Conservation (phyloP, 139 green algal genomes). For the Raphidocelis subcapitata region DNA sequence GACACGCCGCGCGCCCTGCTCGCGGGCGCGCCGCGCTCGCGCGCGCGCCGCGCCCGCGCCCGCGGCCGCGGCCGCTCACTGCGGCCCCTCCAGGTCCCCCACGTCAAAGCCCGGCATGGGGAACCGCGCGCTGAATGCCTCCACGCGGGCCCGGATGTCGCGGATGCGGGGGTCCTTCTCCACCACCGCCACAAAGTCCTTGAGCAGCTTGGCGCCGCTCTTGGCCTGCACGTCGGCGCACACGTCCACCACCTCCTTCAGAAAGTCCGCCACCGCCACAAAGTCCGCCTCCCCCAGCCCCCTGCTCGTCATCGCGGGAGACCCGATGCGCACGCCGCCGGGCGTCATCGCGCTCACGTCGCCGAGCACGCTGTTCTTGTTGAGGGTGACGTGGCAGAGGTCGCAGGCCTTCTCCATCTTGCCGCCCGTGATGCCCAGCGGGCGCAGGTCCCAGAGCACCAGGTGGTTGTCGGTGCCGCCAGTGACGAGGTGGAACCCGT, state of each 20-base stretch:
- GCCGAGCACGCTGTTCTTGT: constrained; percentile 97
- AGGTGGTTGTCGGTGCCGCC: constrained; percentile 96
- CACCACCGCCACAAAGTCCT: constrained; percentile 71
- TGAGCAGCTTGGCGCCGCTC: constrained; percentile 79
- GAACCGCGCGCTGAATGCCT: constrained; percentile 48
- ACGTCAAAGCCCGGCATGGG: constrained; percentile 65
- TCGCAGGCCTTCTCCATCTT: constrained; percentile 88
- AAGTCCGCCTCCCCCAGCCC: constrained; percentile 92
- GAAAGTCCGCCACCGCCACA: constrained; percentile 52
- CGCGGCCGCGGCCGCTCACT: too few species aligned
- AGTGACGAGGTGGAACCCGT: constrained; percentile 83
- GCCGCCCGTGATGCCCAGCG: constrained; percentile 73
- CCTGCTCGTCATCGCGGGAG: constrained; percentile 93
- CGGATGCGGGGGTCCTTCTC: constrained; percentile 38
- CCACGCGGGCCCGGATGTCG: constrained; percentile 42
- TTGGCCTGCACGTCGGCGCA: too few species aligned
- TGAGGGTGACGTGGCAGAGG: constrained; percentile 95
- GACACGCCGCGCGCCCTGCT: too few species aligned
- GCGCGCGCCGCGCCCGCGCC: too few species aligned
- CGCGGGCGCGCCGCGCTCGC: too few species aligned
- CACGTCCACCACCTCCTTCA: constrained; percentile 77
- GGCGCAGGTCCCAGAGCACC: constrained; percentile 88
- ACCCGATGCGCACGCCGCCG: constrained; percentile 92
- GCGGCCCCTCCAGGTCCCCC: too few species aligned
- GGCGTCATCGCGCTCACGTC: constrained; percentile 88